Evolutionary conservation across 164 flowering plant genomes (phyloP), one percentile per base, ranked within the genome.

Genomic region (Vitis rupestris): DNA sequence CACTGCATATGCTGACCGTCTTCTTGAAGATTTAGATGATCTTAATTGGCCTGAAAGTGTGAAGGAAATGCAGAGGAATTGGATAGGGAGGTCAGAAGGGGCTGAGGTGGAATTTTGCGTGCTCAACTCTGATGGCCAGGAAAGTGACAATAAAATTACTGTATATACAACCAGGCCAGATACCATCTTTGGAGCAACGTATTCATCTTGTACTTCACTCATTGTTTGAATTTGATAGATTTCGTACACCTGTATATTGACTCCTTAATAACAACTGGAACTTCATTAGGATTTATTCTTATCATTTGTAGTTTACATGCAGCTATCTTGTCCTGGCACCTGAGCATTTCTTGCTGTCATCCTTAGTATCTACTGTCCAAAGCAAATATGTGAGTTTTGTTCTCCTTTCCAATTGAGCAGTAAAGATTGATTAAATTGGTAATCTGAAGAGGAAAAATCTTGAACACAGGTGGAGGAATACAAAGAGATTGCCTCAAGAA

Each of bases 41-140:
- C 98, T 95, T 73, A 93, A 95, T 62, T 95, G 99, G 99, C 99
- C 99, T 72, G 99, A 95, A 75, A 95, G 94, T 78, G 73, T 95
- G 7, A 95, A 95, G 74, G 98, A 95, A 78, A 92, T 95, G 98
- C 99, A 95, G 71, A 79, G 97, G 74, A 92, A 95, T 74, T 95
- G 99, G 99, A 95, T 95, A 71, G 99, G 99, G 67, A 87, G 86
- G 75, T 95, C 98, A 64, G 96, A 90, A 76, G 99, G 99, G 53
- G 98, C 97, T 59, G 99, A 95, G 71, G 48, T 95, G 81, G 86
- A 88, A 3, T 95, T 95, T 70, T 37, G 29, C 73, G 80, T 87
- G 63, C 86, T 91, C 75, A 84, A 83, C 64, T 37, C 30, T 64
- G 77, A 87, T 68, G 93, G 92, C 53, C 78, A 76, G 49, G 91